Evolutionary conservation across 371 early-diverging fungal genomes (phyloP), one percentile per base, ranked within the genome.

Genomic region (Saksenaea oblongispora): DNA sequence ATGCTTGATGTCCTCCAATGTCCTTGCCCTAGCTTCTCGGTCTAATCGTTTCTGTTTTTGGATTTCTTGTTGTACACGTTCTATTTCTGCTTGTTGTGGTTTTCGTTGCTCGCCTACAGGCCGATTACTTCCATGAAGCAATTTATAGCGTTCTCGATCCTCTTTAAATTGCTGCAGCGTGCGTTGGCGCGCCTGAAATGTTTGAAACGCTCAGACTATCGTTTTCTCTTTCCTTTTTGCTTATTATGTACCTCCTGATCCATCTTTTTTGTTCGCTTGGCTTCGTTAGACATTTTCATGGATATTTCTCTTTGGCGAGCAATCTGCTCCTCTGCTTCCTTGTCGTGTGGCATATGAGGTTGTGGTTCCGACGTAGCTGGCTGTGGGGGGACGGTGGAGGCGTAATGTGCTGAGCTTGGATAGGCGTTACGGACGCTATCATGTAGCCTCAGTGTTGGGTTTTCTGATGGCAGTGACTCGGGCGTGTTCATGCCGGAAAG

Each of bases 41-140:
- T 75, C 83, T 24, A 42, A 26, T 44, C 79, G 66, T 54, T 80
- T 71, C 58, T 78, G 77, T 41, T 84, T 76, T 59, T 82, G 72
- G 11, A 72, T 24, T 27, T 74, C 74, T 61, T 74, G 51, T 1
- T 18, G 10, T 47, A 47, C 2, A 10, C 51, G 51, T 64, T 14
- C 59, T 35, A 11, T 58, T 53, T 31, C 59, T 42, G 22, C 34
- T 22, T 17, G 10, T 3, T 47, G n/a, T n/a, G 10, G n/a, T 7
- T 47, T 47, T 22, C 22, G 18, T 5, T 3, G 22, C 51, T 22
- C 1, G 5, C 0, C 22, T 22, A 22, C 22, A 22, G 51, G 8
- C 5, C 51, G 51, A 47, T 22, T 47, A 5, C 51, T 27, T 15
- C 59, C 60, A 22, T 37, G 60, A 0, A 59, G 17, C 10, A 63